These are phyloP conservation scores for Fusarium pseudoanthophilum DNA, from an alignment of 2,329 filamentous ascomycete species.

Conservation along the genomic window DNA sequence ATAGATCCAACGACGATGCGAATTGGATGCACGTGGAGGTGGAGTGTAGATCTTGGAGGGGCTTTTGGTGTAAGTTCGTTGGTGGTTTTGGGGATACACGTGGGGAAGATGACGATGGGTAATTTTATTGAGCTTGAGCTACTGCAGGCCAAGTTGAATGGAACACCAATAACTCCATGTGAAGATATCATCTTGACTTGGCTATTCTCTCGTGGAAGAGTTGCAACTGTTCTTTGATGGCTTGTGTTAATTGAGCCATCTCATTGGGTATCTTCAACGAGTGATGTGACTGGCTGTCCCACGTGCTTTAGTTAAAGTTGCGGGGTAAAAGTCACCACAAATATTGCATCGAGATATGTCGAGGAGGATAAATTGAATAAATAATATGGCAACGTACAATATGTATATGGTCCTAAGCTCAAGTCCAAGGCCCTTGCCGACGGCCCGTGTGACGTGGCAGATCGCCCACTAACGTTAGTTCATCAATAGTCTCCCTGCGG, in stretches of 20 bases:
- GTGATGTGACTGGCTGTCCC: not conserved
- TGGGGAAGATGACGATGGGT: conserved; percentile 22
- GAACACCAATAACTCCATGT: not conserved
- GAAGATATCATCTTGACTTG: not conserved
- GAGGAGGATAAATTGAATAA: not conserved
- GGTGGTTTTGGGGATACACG: conserved; percentile 13
- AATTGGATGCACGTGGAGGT: conserved; percentile 33
- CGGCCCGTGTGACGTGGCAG: not conserved
- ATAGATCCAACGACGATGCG: conserved; percentile 32
- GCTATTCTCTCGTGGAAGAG: not conserved
- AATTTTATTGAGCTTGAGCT: not conserved
- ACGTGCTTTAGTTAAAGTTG: not conserved
- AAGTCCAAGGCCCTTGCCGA: not conserved
- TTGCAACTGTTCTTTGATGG: not conserved
- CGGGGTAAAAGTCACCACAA: not conserved
- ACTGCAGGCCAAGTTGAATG: not conserved
- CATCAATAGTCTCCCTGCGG: not conserved
- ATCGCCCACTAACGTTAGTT: not conserved
- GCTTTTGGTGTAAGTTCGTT: not conserved
- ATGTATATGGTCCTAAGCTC: not conserved
- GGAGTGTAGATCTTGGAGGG: conserved; percentile 16
- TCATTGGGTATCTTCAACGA: not conserved
- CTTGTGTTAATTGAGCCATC: not conserved
- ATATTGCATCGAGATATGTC: not conserved
- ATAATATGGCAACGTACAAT: fast-evolving